phyloP scores from a whole-genome alignment of 2,329 filamentous ascomycete species.

The Paecilomyces sp. region DNA sequence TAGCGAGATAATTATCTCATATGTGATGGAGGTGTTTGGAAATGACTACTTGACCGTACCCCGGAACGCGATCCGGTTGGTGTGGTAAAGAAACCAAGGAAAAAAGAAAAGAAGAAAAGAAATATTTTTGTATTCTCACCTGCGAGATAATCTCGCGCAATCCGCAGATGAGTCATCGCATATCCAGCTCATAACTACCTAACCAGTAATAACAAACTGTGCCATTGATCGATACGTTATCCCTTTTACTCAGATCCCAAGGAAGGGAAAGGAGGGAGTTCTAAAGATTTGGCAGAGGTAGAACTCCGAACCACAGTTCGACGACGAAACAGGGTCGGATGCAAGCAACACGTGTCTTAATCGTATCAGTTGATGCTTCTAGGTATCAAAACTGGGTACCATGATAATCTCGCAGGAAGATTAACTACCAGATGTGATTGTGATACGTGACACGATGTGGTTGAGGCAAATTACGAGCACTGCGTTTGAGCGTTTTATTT shows the following conservation, averaged over 20 bases:
- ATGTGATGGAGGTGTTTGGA: too few species aligned
- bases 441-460: neutral
- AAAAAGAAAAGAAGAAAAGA: too few species aligned
- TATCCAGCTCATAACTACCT: neutral
- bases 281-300: too few species aligned
- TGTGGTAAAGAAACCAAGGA: neutral
- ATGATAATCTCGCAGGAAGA: neutral
- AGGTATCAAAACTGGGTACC: neutral
- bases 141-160: neutral
- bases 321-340: neutral
- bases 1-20: too few species aligned
- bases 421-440: neutral
- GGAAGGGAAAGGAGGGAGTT: too few species aligned
- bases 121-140: neutral
- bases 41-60: too few species aligned
- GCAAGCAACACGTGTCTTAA: neutral
- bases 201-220: neutral
- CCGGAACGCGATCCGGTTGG: too few species aligned
- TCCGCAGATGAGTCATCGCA: too few species aligned
- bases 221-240: too few species aligned
- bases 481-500: too few species aligned
- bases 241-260: too few species aligned
- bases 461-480: neutral
- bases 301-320: too few species aligned
- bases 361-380: neutral